Evolutionary conservation across 2,329 filamentous ascomycete species (phyloP).

Genomic region (Diaporthe sp.): DNA sequence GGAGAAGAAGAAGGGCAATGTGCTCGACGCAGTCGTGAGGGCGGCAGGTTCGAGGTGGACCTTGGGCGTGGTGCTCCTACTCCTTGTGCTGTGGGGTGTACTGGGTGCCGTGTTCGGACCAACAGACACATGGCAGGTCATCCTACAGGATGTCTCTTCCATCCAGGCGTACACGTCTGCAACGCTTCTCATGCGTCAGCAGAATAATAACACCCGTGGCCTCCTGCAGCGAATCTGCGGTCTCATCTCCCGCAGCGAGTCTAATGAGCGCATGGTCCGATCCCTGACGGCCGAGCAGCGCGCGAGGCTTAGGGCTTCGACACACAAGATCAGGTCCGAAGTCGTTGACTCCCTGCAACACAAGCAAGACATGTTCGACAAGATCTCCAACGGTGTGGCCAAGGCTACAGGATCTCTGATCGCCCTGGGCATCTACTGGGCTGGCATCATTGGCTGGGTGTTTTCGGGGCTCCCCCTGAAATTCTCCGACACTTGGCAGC

Average conservation of each 20-base stretch:
- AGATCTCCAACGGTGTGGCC: slow-evolving; percentile 47
- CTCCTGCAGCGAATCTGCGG: slow-evolving; percentile 50
- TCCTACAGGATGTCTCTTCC: slow-evolving; percentile 53
- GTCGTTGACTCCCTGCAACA: slow-evolving; percentile 45
- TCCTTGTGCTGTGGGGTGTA: slow-evolving; percentile 50
- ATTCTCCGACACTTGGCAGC: slow-evolving; percentile 55
- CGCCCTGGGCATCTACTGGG: slow-evolving; percentile 52
- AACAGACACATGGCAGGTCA: slow-evolving; percentile 53
- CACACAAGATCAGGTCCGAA: slow-evolving; percentile 45
- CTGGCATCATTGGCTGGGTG: slow-evolving; percentile 53
- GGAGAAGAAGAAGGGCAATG: slow-evolving; percentile 33
- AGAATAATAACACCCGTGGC: slow-evolving; percentile 51
- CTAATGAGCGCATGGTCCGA: slow-evolving; percentile 50
- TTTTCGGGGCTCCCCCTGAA: slow-evolving; percentile 48
- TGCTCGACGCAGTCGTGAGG: slow-evolving; percentile 43
- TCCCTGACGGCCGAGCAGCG: slow-evolving; percentile 43
- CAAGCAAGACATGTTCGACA: slow-evolving; percentile 51
- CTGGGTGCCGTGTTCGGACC: slow-evolving; percentile 50
- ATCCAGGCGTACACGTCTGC: slow-evolving; percentile 56
- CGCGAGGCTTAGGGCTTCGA: slow-evolving; percentile 40
- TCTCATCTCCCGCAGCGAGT: slow-evolving; percentile 51
- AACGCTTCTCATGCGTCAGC: slow-evolving; percentile 56
- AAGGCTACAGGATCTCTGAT: slow-evolving; percentile 49
- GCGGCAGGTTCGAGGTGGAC: slow-evolving; percentile 44
- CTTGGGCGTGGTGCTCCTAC: slow-evolving; percentile 50